Evolutionary conservation across 805 yeast species (phyloP).

Genomic region (Wickerhamiella sorbophila): DNA sequence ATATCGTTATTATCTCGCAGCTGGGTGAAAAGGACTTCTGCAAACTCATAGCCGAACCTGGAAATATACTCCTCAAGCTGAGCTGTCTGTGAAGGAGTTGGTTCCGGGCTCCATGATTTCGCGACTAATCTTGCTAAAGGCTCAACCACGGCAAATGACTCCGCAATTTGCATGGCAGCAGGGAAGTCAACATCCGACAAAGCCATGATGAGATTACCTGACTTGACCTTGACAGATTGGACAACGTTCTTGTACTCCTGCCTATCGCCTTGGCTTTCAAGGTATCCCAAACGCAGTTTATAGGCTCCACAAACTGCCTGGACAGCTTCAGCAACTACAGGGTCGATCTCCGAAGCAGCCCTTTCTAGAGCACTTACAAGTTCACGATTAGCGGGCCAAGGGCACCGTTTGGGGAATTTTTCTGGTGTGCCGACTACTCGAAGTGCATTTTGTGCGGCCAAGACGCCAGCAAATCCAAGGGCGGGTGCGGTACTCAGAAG

Average conservation of each 20-base stretch:
- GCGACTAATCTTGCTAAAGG: not conserved
- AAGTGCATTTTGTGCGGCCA: not conserved
- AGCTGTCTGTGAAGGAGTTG: not conserved
- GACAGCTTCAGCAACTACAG: not conserved
- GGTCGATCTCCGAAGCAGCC: not conserved
- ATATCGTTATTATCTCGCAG: not conserved
- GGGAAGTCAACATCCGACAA: not conserved
- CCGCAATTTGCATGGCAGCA: not conserved
- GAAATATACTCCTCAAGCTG: not conserved
- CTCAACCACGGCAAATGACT: not conserved
- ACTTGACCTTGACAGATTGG: too few species aligned
- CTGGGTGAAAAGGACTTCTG: not conserved
- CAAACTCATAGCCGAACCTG: conserved; percentile 1
- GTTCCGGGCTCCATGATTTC: not conserved
- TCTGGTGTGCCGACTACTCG: not conserved
- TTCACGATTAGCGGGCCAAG: conserved; percentile 1
- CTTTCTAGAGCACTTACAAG: not conserved
- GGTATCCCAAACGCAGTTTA: not conserved
- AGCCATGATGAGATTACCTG: not conserved
- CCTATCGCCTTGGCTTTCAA: not conserved
- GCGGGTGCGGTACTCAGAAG: not conserved
- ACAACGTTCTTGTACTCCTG: not conserved
- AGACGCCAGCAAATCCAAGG: not conserved
- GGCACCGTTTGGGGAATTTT: not conserved
- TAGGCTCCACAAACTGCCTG: conserved; percentile 1